phyloP scores from a whole-genome alignment of 2,329 filamentous ascomycete genomes.

The Xylaria polymorpha region DNA sequence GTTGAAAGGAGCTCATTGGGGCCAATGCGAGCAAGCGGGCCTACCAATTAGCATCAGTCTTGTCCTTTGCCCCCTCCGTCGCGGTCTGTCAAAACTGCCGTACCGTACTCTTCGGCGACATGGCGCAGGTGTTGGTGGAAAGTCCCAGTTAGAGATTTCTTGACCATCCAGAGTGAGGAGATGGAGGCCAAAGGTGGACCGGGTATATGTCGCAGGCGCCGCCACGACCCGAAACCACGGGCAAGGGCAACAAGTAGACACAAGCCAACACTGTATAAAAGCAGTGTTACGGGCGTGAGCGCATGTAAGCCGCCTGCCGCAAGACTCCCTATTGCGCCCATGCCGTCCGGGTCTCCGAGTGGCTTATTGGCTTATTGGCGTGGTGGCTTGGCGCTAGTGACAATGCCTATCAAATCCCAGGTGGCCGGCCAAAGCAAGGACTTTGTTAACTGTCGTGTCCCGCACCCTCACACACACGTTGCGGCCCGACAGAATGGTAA shows the following conservation, averaged over 20 bases:
- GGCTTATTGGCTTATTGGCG: neutral
- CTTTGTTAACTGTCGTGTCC: neutral
- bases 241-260: conserved; percentile 24
- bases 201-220: conserved; percentile 48
- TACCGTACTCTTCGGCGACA: conserved; percentile 41
- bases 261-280: conserved; percentile 28
- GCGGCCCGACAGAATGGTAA: conserved; percentile 37
- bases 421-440: neutral
- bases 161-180: conserved; percentile 46
- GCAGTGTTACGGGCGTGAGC: conserved; percentile 23
- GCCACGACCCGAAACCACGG: conserved; percentile 43
- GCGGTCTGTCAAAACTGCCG: neutral
- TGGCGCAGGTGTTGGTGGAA: conserved; percentile 44
- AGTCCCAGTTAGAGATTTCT: conserved; percentile 41
- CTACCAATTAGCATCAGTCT: conserved; percentile 29
- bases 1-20: conserved; percentile 46
- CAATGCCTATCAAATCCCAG: neutral
- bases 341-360: neutral
- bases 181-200: conserved; percentile 47
- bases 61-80: conserved; percentile 3
- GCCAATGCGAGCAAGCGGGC: conserved; percentile 44
- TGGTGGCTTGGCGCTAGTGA: conserved; percentile 19
- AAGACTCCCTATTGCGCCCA: conserved; percentile 31
- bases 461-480: conserved; percentile 7
- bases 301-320: conserved; percentile 20